A percentile compares a stretch with the other conserved stretches of the same genome.
Conservation (phyloP, 2,329 filamentous ascomycete genomes). For the Verticillium klebahnii region DNA sequence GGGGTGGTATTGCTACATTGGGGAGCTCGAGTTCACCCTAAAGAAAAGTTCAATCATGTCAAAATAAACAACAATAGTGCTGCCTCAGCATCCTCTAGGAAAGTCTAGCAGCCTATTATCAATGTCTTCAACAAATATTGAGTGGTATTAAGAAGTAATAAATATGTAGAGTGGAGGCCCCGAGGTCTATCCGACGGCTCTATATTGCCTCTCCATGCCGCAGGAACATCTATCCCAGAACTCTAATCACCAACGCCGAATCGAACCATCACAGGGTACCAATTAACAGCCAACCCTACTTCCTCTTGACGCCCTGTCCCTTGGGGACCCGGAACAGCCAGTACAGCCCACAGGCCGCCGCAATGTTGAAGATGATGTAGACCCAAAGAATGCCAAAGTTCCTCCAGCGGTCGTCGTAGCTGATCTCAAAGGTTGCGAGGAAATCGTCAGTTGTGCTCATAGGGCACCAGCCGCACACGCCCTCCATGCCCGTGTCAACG, state of each 20-base stretch:
- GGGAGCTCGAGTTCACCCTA: too few species aligned
- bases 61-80: too few species aligned
- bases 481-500: constrained; percentile 23
- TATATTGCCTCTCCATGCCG: background rate
- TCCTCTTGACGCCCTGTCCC: constrained; percentile 19
- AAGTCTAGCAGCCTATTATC: too few species aligned
- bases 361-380: constrained; percentile 46
- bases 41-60: too few species aligned
- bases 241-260: background rate
- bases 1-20: too few species aligned
- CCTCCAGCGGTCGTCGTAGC: constrained; percentile 47
- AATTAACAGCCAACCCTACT: background rate
- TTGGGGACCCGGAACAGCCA: constrained; percentile 33
- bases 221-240: background rate
- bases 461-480: constrained; percentile 39
- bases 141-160: too few species aligned
- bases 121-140: too few species aligned
- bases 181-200: background rate
- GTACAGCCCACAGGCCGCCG: constrained; percentile 41
- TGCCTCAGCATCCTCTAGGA: too few species aligned
- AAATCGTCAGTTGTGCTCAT: constrained; percentile 32
- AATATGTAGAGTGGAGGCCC: too few species aligned
- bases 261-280: too few species aligned
- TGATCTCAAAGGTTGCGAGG: constrained; percentile 32
- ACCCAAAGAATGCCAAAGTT: constrained; percentile 51